Evolutionary conservation across 768 basidiomycete genomes (phyloP), one percentile per base, ranked within the genome.

Genomic region (Lentinula lateritia): DNA sequence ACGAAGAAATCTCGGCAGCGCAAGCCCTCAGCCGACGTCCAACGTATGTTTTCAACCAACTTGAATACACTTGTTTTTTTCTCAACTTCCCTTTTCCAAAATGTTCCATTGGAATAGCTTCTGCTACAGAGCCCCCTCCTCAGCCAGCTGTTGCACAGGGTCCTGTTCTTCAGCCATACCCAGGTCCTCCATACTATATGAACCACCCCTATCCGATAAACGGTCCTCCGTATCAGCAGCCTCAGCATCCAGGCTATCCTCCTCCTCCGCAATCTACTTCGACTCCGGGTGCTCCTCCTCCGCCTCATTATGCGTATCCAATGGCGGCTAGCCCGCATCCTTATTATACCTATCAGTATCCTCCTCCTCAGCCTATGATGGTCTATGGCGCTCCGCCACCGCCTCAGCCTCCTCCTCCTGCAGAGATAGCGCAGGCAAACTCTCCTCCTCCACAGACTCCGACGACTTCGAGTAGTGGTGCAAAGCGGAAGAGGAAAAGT

Each of bases 401-500:
- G 6, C 76, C 78, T 18, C 77, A 78, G 34, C 75, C 75, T 6
- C 76, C 78, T 6, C 76, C 78, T 16, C 77, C 78, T 39, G 69
- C 71, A 28, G 72, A 72, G 53, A 64, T 67, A 4, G 35, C 38
- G 35, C 55, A 41, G 41, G 38, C 60, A 20, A 42, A 32, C 8
- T 45, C 63, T 28, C 43, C 66, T 18, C 57, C 73, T 64, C 77
- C 75, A 45, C 78, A 72, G 68, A 65, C 68, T 63, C 62, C 72
- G 63, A 48, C 75, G 50, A 62, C 76, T 16, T 70, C 76, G 15
- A 74, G 69, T 6, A 65, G 78, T n/a, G 69, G 72, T 10, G 67
- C 73, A 12, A 90, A 89, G 74, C 81, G 89, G 67, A 91, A 90
- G 76, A 82, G 89, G 68, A 87, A 81, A 71, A 73, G 72, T 45